Percentiles rank a stretch among this genome's conserved stretches.
Evolutionary conservation across 116 monocot genomes (phyloP).

Genomic region (Iris pallida): DNA sequence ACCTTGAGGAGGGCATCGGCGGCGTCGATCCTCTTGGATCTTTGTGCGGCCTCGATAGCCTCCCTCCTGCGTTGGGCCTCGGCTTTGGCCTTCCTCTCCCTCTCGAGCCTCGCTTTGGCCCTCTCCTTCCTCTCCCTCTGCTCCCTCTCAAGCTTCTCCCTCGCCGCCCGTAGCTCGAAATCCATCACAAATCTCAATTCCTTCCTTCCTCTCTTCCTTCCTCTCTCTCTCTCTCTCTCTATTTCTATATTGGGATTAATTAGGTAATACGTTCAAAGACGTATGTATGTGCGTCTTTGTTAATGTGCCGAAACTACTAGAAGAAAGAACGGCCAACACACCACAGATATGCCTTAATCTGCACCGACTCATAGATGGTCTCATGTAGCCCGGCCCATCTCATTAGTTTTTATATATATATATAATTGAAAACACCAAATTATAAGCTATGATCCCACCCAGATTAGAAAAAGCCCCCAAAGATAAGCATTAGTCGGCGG

Average conservation of each 20-base stretch:
- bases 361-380: too few relatives aligned
- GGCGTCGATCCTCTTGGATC: constrained; percentile 53
- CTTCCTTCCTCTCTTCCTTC: neutral
- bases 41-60: constrained; percentile 76
- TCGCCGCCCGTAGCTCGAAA: constrained; percentile 77
- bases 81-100: constrained; percentile 67
- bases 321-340: too few relatives aligned
- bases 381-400: too few relatives aligned
- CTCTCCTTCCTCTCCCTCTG: constrained; percentile 78
- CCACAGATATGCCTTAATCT: too few relatives aligned
- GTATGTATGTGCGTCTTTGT: too few relatives aligned
- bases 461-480: too few relatives aligned
- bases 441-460: too few relatives aligned
- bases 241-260: neutral
- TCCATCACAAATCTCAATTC: constrained; percentile 35
- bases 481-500: too few relatives aligned
- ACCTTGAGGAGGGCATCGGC: constrained; percentile 53
- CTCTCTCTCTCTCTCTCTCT: neutral
- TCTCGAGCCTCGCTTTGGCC: constrained; percentile 65
- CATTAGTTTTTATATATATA: too few relatives aligned
- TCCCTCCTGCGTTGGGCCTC: constrained; percentile 75
- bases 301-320: too few relatives aligned
- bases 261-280: too few relatives aligned
- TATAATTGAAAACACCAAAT: too few relatives aligned
- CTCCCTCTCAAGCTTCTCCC: constrained; percentile 90